Evolutionary conservation across 371 early-diverging fungal genomes (phyloP).

Genomic region (Batkoa obscura): DNA sequence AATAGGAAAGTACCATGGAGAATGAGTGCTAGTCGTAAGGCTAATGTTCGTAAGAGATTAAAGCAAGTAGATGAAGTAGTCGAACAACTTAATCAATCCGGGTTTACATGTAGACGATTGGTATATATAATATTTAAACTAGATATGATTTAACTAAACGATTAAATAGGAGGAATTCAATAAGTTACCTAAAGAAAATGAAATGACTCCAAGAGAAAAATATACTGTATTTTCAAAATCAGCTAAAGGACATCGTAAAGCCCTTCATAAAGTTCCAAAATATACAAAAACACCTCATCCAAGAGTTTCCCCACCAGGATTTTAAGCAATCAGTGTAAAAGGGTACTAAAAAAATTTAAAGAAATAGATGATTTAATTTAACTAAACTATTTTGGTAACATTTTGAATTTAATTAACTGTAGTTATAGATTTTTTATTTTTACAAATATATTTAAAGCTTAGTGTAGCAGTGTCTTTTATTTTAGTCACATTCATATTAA

Average conservation of each 20-base stretch:
- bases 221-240: conserved; percentile 80
- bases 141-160: neutral
- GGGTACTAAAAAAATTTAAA: neutral
- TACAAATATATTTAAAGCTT: no score
- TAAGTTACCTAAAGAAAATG: conserved; percentile 55
- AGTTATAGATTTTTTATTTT: neutral
- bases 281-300: conserved; percentile 76
- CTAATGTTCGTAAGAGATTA: conserved; percentile 81
- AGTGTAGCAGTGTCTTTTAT: no score
- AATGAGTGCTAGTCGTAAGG: conserved; percentile 80
- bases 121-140: conserved; percentile 13
- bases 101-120: conserved; percentile 74
- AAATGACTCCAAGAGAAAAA: conserved; percentile 78
- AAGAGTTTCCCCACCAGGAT: conserved; percentile 59
- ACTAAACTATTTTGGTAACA: neutral
- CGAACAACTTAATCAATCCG: conserved; percentile 58
- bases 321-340: conserved; percentile 16
- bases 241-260: conserved; percentile 68
- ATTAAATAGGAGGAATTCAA: conserved; percentile 35
- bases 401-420: neutral
- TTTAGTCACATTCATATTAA: no score
- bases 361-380: neutral
- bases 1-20: conserved; percentile 51
- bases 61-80: conserved; percentile 79
- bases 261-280: conserved; percentile 88